Base-by-base conservation (phyloP, 768 basidiomycete species). In the Artomyces pyxidatus region DNA sequence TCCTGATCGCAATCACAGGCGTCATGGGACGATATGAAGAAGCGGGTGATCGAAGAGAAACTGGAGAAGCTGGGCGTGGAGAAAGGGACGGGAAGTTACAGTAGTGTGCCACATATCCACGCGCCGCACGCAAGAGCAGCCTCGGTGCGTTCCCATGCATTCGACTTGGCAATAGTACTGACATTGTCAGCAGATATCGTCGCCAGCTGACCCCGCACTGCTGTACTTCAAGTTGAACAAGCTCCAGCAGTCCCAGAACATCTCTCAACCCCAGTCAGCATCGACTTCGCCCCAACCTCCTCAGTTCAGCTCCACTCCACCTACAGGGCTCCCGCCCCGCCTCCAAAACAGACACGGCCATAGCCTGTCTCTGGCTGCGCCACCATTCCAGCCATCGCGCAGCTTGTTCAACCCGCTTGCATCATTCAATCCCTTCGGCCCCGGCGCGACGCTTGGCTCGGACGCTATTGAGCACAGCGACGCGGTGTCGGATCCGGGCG, bases 161-260 rank as follows among this genome's bases (percentile, higher is more conserved):
- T 49, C 35, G 51, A 41, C 52, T 55, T 58, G 62, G 54, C 49
- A 37, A 43, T 48, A 12, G 38, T 37, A 29, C 26, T 48, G 46
- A 35, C 50, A 28, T 28, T 26, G n/a, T 37, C 49, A 41, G 51
- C 59, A 92, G 89, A 87, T 91, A 66, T 91, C 89, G 2, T 90
- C 88, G n/a, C 88, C 89, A 25, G 88, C 88, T 4, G 89, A 91
- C 61, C 88, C 89, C 25, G 84, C 85, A 17, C 65, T 92, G 21
- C 71, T 92, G 17, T 75, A 80, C 55, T 89, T 85, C 68, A 90
- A 88, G 64, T 71, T 91, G 38, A 88, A 88, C 67, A 88, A 88
- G 65, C 71, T 92, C 9, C 88, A 88, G 54, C 83, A 83, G 65
- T 75, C 83, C 0, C 85, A 87, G 47, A 75, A 56, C 45, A 67